phyloP scores from a whole-genome alignment of 2,329 filamentous ascomycete genomes.

The Scopulariopsis brevicaulis region DNA sequence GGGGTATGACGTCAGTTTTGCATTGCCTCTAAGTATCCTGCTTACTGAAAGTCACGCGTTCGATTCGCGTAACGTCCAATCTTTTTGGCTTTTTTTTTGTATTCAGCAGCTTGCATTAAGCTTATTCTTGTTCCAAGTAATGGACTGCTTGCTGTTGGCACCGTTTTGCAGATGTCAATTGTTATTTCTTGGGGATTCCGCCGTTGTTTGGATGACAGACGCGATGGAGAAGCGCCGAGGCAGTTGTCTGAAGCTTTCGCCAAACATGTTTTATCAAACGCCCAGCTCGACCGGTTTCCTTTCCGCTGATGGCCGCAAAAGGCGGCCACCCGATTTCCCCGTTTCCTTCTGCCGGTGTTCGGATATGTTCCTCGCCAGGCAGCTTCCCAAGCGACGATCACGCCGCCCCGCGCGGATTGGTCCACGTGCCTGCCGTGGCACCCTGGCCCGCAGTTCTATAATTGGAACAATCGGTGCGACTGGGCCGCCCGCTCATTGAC shows the following conservation, averaged over 20 bases:
- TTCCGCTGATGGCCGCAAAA: too few relatives aligned
- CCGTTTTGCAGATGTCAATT: too few relatives aligned
- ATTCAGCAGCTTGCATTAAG: neutral
- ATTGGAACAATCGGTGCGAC: neutral
- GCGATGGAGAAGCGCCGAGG: too few relatives aligned
- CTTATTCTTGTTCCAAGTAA: neutral
- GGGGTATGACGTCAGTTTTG: conserved; percentile 7
- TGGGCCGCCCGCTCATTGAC: neutral
- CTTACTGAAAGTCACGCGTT: conserved; percentile 6
- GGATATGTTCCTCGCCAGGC: neutral
- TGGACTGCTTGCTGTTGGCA: neutral
- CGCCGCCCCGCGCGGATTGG: neutral
- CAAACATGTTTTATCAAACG: too few relatives aligned
- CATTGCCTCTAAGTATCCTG: conserved; percentile 1
- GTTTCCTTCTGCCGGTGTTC: neutral
- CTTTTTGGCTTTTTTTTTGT: neutral
- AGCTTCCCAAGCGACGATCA: neutral
- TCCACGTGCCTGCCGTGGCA: neutral
- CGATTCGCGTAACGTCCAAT: conserved; percentile 5
- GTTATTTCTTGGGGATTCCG: too few relatives aligned
- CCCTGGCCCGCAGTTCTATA: neutral
- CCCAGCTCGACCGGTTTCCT: too few relatives aligned
- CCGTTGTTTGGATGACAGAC: too few relatives aligned
- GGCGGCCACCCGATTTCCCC: neutral
- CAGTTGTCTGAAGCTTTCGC: too few relatives aligned